Evolutionary conservation across 768 basidiomycete species (phyloP).

Genomic region (Boletus vermiculosoides): DNA sequence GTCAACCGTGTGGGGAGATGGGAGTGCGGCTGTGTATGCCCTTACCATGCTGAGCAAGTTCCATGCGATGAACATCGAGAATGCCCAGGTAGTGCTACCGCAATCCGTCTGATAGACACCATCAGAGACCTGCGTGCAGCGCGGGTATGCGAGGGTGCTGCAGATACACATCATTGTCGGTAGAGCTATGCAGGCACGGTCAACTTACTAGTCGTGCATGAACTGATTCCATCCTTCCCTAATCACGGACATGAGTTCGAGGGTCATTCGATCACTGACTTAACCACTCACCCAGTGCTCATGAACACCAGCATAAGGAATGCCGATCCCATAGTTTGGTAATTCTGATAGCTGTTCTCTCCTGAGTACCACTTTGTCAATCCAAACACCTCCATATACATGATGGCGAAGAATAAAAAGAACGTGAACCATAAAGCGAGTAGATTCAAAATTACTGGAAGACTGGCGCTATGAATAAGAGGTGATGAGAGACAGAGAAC

Average conservation of each 20-base stretch:
- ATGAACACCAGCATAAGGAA: constrained; percentile 90
- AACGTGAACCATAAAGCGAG: constrained; percentile 85
- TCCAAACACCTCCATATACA: constrained; percentile 88
- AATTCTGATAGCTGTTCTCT: constrained; percentile 73
- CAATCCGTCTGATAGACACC: constrained; percentile 74
- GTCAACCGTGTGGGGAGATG: background rate
- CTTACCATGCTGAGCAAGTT: constrained; percentile 90
- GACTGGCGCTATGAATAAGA: constrained; percentile 58
- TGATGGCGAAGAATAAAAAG: constrained; percentile 88
- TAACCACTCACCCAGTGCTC: constrained; percentile 75
- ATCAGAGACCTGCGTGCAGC: constrained; percentile 61
- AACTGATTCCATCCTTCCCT: constrained; percentile 97
- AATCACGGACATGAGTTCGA: constrained; percentile 8
- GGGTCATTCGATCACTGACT: background rate
- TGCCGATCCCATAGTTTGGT: constrained; percentile 71
- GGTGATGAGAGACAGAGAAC: background rate
- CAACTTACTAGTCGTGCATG: constrained; percentile 88
- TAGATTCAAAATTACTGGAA: constrained; percentile 83
- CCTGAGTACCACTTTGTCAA: constrained; percentile 80
- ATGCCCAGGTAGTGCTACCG: constrained; percentile 82
- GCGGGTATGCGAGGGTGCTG: constrained; percentile 74
- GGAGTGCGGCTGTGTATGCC: constrained; percentile 16
- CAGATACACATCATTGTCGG: background rate
- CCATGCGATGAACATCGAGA: constrained; percentile 89
- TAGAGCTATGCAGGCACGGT: background rate